Conservation (phyloP, 352 stramenopile species). For the Phytophthora cajani region DNA sequence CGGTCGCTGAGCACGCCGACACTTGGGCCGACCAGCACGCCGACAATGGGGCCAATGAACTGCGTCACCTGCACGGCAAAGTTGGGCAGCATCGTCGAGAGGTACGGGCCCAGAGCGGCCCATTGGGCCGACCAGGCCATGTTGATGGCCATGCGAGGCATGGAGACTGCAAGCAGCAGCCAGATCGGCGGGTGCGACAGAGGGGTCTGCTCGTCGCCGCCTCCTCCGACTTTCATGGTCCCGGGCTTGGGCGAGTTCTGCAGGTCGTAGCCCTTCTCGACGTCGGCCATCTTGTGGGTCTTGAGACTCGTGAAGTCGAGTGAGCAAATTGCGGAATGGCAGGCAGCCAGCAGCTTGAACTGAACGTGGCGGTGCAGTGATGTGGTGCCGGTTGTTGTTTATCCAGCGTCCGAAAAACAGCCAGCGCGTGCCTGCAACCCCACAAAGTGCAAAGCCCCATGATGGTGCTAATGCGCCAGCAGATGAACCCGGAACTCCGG, state of each 20-base stretch:
- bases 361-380: neutral
- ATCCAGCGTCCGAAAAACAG: slow-evolving; percentile 18
- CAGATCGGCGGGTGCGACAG: slow-evolving; percentile 44
- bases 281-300: slow-evolving; percentile 24
- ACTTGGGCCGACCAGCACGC: slow-evolving; percentile 58
- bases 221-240: neutral
- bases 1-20: slow-evolving; percentile 63
- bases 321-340: slow-evolving; percentile 39
- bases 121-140: slow-evolving; percentile 73
- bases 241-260: slow-evolving; percentile 34
- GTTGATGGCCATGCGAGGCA: slow-evolving; percentile 63
- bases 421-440: slow-evolving; percentile 3
- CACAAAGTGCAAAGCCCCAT: slow-evolving; percentile 22
- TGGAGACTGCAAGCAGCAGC: slow-evolving; percentile 58
- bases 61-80: slow-evolving; percentile 54
- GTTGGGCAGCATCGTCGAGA: slow-evolving; percentile 57
- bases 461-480: slow-evolving; percentile 9
- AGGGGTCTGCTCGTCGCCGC: slow-evolving; percentile 8
- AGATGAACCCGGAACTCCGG: neutral
- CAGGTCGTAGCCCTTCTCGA: slow-evolving; percentile 41
- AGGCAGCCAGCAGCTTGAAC: too few relatives aligned
- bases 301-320: slow-evolving; percentile 9
- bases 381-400: neutral
- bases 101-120: slow-evolving; percentile 61
- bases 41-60: slow-evolving; percentile 59